phyloP scores from a whole-genome alignment of 139 green algal species.

The Yamagishiella unicocca region DNA sequence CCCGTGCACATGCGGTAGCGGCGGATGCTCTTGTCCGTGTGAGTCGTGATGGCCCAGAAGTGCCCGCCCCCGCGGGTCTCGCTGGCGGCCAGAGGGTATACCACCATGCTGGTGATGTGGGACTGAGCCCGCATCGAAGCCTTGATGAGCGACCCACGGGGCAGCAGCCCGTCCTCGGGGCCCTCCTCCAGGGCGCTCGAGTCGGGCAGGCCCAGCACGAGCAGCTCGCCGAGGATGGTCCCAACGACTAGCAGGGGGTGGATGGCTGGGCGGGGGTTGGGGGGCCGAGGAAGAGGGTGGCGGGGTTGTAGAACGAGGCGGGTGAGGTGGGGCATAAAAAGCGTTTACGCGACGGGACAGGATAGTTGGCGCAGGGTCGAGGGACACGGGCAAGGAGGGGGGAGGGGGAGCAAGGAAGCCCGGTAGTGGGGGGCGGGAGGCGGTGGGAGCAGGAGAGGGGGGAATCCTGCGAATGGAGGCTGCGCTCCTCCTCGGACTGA shows the following conservation, averaged over 20 bases:
- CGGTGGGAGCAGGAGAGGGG: too few relatives aligned
- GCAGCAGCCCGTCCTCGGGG: slow-evolving; percentile 27
- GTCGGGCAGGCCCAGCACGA: slow-evolving; percentile 37
- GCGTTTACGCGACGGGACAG: too few relatives aligned
- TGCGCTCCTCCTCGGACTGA: too few relatives aligned
- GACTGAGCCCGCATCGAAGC: slow-evolving; percentile 25
- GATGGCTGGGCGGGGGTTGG: background rate
- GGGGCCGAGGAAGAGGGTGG: background rate
- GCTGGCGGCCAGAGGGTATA: background rate
- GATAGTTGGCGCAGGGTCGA: too few relatives aligned
- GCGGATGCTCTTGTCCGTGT: slow-evolving; percentile 45
- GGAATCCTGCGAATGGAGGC: too few relatives aligned
- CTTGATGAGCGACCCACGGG: slow-evolving; percentile 11
- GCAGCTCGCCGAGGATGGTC: slow-evolving; percentile 34
- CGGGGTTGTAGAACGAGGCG: too few relatives aligned
- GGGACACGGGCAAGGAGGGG: too few relatives aligned
- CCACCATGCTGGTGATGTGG: slow-evolving; percentile 1
- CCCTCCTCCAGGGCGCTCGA: background rate
- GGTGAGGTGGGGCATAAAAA: too few relatives aligned
- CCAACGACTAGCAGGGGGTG: slow-evolving; percentile 49
- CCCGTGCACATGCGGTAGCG: slow-evolving; percentile 47
- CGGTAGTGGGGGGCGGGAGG: too few relatives aligned
- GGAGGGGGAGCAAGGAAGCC: too few relatives aligned
- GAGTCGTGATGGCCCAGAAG: slow-evolving; percentile 41
- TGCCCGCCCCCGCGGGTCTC: background rate